Percentiles rank a stretch among this genome's conserved stretches.
phyloP scores from a whole-genome alignment of 2,329 filamentous ascomycete species.

The Aspergillus sclerotialis region DNA sequence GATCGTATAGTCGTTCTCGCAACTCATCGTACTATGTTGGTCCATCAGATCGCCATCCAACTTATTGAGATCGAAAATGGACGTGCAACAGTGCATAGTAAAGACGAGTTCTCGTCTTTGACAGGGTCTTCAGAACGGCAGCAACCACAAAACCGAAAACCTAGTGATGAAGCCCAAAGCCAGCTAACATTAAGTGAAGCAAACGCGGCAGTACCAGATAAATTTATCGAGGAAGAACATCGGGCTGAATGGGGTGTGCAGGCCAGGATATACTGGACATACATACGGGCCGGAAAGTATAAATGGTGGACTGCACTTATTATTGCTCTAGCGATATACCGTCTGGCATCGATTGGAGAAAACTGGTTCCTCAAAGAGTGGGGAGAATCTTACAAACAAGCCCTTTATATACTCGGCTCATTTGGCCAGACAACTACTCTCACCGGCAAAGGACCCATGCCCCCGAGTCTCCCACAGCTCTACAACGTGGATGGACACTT shows the following conservation, averaged over 20 bases:
- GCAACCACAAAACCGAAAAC: slow-evolving; percentile 2
- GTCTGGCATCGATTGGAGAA: slow-evolving; percentile 58
- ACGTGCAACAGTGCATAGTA: slow-evolving; percentile 44
- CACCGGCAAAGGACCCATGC: slow-evolving; percentile 1
- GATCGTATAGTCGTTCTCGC: slow-evolving; percentile 52
- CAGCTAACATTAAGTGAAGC: slow-evolving; percentile 20
- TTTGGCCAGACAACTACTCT: slow-evolving; percentile 8
- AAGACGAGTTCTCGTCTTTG: slow-evolving; percentile 41
- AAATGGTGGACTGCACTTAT: slow-evolving; percentile 65
- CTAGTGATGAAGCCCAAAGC: slow-evolving; percentile 28
- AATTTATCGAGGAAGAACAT: slow-evolving; percentile 73
- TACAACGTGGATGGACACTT: slow-evolving; percentile 10
- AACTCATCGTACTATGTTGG: slow-evolving; percentile 63
- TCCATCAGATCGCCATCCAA: slow-evolving; percentile 65
- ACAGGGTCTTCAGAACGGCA: slow-evolving; percentile 25
- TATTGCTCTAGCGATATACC: slow-evolving; percentile 55
- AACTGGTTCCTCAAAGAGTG: slow-evolving; percentile 81
- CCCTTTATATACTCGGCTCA: slow-evolving; percentile 13
- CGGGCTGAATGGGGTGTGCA: slow-evolving; percentile 70
- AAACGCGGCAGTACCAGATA: slow-evolving; percentile 55
- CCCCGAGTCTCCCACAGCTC: slow-evolving; percentile 4
- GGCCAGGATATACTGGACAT: slow-evolving; percentile 71
- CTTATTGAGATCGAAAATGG: slow-evolving; percentile 64
- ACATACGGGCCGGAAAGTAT: slow-evolving; percentile 72
- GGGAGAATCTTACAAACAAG: slow-evolving; percentile 63